phyloP scores from a whole-genome alignment of 306 rosid genomes.

The Sesbania bispinosa region DNA sequence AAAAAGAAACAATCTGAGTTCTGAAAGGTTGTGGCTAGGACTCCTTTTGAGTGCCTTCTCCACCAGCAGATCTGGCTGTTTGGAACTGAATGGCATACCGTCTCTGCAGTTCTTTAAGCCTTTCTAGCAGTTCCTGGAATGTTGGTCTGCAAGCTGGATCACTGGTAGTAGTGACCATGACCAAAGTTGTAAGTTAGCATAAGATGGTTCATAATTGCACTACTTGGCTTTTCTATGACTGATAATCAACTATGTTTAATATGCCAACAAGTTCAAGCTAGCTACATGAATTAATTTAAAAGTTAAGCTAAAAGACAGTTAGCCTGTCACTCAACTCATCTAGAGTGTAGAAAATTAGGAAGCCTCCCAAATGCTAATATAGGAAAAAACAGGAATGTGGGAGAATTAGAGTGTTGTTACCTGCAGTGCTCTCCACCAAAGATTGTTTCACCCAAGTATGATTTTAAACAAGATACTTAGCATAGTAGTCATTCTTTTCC shows the following conservation, averaged over 20 bases:
- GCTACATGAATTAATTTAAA: neutral
- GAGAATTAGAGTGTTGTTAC: too few relatives aligned
- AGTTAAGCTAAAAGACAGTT: neutral
- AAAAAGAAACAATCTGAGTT: conserved; percentile 15
- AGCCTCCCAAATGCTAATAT: too few relatives aligned
- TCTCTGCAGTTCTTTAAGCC: conserved; percentile 69
- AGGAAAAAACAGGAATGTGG: too few relatives aligned
- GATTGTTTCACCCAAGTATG: too few relatives aligned
- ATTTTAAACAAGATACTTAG: too few relatives aligned
- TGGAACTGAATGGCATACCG: conserved; percentile 61
- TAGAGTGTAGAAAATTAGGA: too few relatives aligned
- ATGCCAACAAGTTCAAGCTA: neutral
- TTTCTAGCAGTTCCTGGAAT: conserved; percentile 74
- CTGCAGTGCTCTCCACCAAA: too few relatives aligned
- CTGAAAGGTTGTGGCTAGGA: conserved; percentile 30
- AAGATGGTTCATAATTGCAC: neutral
- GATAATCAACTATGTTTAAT: neutral
- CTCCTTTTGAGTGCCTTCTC: conserved; percentile 57
- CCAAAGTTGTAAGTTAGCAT: conserved; percentile 26
- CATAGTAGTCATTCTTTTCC: too few relatives aligned
- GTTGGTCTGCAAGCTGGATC: conserved; percentile 79
- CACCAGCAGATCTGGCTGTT: conserved; percentile 59
- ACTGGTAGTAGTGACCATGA: conserved; percentile 44
- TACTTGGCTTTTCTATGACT: neutral
- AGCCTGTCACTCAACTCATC: too few relatives aligned